A percentile compares a stretch with the other conserved stretches of the same genome.
These are phyloP conservation scores for Phyllosticta capitalensis DNA, from an alignment of 2,329 filamentous ascomycete genomes.

Conservation along the genomic window DNA sequence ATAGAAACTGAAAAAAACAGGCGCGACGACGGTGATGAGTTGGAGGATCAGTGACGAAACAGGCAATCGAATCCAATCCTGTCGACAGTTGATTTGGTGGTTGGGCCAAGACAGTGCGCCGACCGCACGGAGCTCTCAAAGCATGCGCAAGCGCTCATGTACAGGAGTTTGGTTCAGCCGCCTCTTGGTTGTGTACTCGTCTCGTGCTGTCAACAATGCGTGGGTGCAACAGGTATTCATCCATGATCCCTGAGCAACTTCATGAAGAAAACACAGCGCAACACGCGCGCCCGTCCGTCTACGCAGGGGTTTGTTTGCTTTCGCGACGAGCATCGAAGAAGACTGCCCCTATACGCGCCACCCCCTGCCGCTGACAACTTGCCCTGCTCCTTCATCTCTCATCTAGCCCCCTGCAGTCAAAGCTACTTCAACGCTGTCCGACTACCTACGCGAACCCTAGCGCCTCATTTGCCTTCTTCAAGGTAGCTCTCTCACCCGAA, in stretches of 20 bases:
- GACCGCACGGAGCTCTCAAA: too few relatives aligned
- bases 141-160: too few relatives aligned
- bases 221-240: too few relatives aligned
- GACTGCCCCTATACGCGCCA: not conserved
- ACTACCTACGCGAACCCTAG: not conserved
- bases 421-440: not conserved
- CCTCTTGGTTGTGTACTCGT: too few relatives aligned
- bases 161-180: too few relatives aligned
- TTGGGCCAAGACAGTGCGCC: too few relatives aligned
- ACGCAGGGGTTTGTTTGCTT: not conserved
- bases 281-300: not conserved
- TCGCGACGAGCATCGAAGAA: not conserved
- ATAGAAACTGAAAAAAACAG: not conserved
- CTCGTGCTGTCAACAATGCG: too few relatives aligned
- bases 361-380: not conserved
- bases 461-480: slow-evolving; percentile 3
- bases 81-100: too few relatives aligned
- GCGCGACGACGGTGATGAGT: not conserved
- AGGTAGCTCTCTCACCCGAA: not conserved
- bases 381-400: not conserved
- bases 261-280: too few relatives aligned
- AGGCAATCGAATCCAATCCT: too few relatives aligned
- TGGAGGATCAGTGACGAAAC: not conserved
- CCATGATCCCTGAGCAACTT: too few relatives aligned
- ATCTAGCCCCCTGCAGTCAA: not conserved